phyloP scores from a whole-genome alignment of 169 alveolate genomes.

The Ichthyophthirius multifiliis region DNA sequence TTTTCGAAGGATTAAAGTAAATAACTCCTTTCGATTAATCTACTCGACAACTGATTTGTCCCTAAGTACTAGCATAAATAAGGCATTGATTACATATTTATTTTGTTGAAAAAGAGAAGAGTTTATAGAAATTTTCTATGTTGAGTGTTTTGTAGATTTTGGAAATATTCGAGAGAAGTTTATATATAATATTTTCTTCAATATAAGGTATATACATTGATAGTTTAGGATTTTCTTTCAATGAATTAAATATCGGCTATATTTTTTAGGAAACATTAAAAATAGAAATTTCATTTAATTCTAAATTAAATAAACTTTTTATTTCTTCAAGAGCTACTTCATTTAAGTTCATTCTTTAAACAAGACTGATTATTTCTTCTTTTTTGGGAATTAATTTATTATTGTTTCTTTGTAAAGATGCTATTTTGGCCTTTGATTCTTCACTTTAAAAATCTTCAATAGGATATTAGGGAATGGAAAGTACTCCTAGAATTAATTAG shows the following conservation, averaged over 20 bases:
- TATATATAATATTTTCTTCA: not conserved
- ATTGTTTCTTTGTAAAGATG: not conserved
- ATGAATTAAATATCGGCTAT: not conserved
- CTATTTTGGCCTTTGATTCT: not conserved
- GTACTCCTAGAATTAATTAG: not conserved
- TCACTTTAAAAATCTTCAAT: not conserved
- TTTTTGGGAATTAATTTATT: not conserved
- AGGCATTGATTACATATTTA: not conserved
- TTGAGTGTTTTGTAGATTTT: not conserved
- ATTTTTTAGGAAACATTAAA: not conserved
- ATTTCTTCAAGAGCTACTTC: not conserved
- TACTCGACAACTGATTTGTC: not conserved
- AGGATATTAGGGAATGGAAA: not conserved
- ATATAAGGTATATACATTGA: not conserved
- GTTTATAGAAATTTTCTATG: not conserved
- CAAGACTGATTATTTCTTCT: not conserved
- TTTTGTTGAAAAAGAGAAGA: not conserved
- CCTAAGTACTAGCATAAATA: not conserved
- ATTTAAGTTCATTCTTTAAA: constrained; percentile 8
- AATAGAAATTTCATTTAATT: not conserved
- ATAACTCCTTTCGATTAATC: not conserved
- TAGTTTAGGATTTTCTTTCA: not conserved
- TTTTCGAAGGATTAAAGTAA: not conserved
- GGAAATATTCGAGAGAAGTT: not conserved
- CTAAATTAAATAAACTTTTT: not conserved